Evolutionary conservation across 495 filamentous ascomycete species (phyloP), one percentile per base, ranked within the genome.

Genomic region (Aspergillus incahuasiensis): DNA sequence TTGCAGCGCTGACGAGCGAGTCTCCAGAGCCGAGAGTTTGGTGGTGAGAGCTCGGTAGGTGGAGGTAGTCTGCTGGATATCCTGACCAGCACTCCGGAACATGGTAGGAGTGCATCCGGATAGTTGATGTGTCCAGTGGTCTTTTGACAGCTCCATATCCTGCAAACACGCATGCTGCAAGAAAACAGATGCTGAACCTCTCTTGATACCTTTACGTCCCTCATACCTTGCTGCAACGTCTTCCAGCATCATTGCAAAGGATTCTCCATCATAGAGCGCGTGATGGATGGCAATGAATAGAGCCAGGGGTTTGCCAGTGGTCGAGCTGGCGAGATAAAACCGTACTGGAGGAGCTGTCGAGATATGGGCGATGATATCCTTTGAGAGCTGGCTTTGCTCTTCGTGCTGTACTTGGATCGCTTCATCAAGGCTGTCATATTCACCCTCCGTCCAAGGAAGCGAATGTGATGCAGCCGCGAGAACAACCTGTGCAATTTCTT

Each of bases 251-350:
- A 91, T 70, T 0, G 78, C 66, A 24, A 95, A 76, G 51, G 89
- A 92, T 61, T 82, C 87, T 1, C 87, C 92, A 71, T 97, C 92
- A 61, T 97, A 97, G 0, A 97, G 71, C 6, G 83, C 89, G 63
- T 97, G 92, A 68, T 53, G 65, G 30, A 73, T 64, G 9, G 64
- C 56, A n/a, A 73, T 61, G 39, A 65, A 55, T 0, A 73, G 47
- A 30, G 63, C 57, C 3, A 63, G 28, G 0, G 61, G 59, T 7
- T 63, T 55, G 2, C 51, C 60, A 11, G 5, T 28, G 1, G 50
- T 47, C 22, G 57, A 52, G n/a, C 21, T 59, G 16, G 61, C 53
- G 8, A 70, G 21, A 13, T 46, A 55, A 30, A 71, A 61, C 34
- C 64, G 61, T 1, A 70, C 35, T 12, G 70, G 70, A n/a, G 68